These are phyloP conservation scores for Fusarium bactridioides DNA, from an alignment of 2,329 filamentous ascomycete species.

Conservation along the genomic window DNA sequence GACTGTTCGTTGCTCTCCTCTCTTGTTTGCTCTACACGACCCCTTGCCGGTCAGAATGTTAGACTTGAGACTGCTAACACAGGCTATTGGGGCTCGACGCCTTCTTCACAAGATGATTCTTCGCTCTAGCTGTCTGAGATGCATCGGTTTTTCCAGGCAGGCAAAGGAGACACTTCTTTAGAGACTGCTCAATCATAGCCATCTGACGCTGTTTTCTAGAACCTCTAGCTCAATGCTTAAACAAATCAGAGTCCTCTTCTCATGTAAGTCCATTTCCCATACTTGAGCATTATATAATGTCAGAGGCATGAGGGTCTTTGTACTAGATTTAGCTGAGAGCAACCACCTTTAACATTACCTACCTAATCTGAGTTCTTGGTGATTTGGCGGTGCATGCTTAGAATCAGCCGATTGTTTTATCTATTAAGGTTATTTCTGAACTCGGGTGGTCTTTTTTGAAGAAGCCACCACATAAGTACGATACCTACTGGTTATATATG, in stretches of 20 bases:
- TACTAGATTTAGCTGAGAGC: background rate
- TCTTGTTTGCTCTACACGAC: background rate
- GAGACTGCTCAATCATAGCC: background rate
- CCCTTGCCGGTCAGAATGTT: background rate
- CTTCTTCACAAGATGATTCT: background rate
- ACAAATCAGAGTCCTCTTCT: background rate
- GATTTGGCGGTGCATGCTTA: background rate
- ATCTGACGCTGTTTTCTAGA: background rate
- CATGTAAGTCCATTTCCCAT: background rate
- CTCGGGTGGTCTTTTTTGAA: background rate
- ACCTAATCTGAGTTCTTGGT: too few relatives aligned
- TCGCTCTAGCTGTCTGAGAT: background rate
- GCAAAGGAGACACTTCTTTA: background rate
- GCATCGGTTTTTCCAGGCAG: background rate
- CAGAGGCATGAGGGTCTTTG: background rate
- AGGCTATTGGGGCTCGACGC: too few relatives aligned
- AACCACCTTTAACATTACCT: background rate
- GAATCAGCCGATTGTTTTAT: background rate
- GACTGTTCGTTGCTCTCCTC: background rate
- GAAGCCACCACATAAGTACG: background rate
- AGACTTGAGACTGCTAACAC: background rate
- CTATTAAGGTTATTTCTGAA: background rate
- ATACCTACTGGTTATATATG: background rate
- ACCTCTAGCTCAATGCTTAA: background rate
- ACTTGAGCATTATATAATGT: background rate